Conservation (phyloP, 2,329 filamentous ascomycete genomes). For the Stagonosporopsis tanaceti region DNA sequence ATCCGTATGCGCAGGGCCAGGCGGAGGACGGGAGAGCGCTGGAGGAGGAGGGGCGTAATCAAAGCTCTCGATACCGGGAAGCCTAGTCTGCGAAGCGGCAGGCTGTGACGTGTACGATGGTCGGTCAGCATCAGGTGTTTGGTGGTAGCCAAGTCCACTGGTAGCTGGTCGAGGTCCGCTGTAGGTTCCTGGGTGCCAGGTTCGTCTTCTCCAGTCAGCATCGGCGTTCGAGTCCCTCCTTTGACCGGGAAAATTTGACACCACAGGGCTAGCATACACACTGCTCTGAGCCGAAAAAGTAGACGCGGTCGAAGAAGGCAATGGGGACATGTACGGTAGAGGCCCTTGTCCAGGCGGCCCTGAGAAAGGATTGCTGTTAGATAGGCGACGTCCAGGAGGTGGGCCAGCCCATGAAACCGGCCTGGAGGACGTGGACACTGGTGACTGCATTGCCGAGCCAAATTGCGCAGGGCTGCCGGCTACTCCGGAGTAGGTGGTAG, state of each 20-base stretch:
- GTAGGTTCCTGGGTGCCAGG: constrained; percentile 85
- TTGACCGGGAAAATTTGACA: constrained; percentile 67
- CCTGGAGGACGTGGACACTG: constrained; percentile 72
- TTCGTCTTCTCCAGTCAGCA: constrained; percentile 81
- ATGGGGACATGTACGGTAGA: constrained; percentile 64
- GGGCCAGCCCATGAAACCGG: constrained; percentile 77
- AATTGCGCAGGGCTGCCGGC: constrained; percentile 77
- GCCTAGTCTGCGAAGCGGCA: constrained; percentile 66
- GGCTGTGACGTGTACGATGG: constrained; percentile 63
- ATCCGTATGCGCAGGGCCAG: constrained; percentile 83
- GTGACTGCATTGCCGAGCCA: constrained; percentile 74
- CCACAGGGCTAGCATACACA: constrained; percentile 72
- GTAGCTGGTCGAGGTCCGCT: constrained; percentile 68
- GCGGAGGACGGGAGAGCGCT: constrained; percentile 67
- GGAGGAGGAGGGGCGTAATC: constrained; percentile 74
- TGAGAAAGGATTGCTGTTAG: constrained; percentile 76
- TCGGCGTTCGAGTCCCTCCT: constrained; percentile 75
- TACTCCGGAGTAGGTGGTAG: constrained; percentile 79
- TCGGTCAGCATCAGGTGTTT: constrained; percentile 71
- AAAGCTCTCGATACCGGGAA: constrained; percentile 93
- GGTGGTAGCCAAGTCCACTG: constrained; percentile 78
- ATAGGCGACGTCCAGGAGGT: constrained; percentile 76
- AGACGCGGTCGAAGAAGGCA: constrained; percentile 63
- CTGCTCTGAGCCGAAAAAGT: constrained; percentile 66
- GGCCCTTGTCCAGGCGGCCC: constrained; percentile 68